Evolutionary conservation across 139 green algal genomes (phyloP).

Genomic region (Protoeuglena noctilucae): DNA sequence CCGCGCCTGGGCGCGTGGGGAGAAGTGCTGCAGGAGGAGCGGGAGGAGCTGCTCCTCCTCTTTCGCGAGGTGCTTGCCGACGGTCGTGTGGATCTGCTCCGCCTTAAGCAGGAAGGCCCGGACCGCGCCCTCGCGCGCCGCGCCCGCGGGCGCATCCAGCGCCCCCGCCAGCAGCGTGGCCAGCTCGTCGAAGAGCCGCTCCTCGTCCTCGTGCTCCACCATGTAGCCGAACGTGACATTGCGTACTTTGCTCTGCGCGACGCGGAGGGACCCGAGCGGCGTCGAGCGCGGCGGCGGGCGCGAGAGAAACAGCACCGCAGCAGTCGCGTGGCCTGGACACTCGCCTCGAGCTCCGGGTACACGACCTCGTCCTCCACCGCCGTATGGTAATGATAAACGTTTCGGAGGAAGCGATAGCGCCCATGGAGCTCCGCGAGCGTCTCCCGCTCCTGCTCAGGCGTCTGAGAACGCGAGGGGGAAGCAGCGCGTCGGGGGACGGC

Average conservation of each 20-base stretch:
- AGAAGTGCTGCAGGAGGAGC: slow-evolving; percentile 76
- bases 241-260: slow-evolving; percentile 55
- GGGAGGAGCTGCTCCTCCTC: slow-evolving; percentile 94
- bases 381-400: slow-evolving; percentile 81
- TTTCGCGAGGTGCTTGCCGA: slow-evolving; percentile 83
- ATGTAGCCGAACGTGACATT: slow-evolving; percentile 77
- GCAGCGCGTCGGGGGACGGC: neutral
- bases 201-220: slow-evolving; percentile 81
- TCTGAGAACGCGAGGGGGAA: neutral
- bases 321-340: too few species aligned
- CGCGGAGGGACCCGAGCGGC: too few species aligned
- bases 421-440: slow-evolving; percentile 21
- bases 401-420: slow-evolving; percentile 60
- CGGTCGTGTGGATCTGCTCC: slow-evolving; percentile 66
- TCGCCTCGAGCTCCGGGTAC: slow-evolving; percentile 64
- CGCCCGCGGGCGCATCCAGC: slow-evolving; percentile 2
- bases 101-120: slow-evolving; percentile 23
- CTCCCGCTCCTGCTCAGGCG: neutral
- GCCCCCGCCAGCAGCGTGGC: slow-evolving; percentile 5
- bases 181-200: slow-evolving; percentile 8
- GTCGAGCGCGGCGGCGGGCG: too few species aligned
- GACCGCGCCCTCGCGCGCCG: neutral
- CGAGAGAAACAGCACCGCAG: too few species aligned
- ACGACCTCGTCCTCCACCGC: slow-evolving; percentile 83
- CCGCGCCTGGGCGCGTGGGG: neutral